Evolutionary conservation across 176 grass and related monocot genomes (phyloP).

Genomic region (Aegilops speltoides): DNA sequence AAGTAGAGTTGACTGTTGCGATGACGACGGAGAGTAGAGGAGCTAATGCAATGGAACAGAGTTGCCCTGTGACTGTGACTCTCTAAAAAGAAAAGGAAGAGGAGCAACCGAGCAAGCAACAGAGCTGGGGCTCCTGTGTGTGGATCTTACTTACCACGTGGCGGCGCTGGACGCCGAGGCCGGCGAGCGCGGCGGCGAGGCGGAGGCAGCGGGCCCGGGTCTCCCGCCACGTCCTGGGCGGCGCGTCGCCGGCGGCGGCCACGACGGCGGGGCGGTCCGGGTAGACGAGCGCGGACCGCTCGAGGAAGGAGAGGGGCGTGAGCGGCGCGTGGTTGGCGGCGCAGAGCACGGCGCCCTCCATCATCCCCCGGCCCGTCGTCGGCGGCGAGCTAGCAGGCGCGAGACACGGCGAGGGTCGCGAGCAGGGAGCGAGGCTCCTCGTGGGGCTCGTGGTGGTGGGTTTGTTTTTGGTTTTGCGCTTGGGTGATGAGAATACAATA

Average conservation of each 20-base stretch:
- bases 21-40: no score
- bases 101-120: no score
- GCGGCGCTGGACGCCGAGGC: conserved; percentile 54
- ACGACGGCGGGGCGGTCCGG: conserved; percentile 46
- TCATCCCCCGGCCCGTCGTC: not conserved
- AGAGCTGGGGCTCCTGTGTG: no score
- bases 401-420: not conserved
- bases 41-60: no score
- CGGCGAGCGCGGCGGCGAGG: conserved; percentile 67
- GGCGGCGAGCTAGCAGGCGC: not conserved
- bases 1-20: not conserved
- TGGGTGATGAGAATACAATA: not conserved
- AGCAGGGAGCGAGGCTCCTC: not conserved
- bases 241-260: conserved; percentile 1
- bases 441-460: not conserved
- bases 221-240: conserved; percentile 55
- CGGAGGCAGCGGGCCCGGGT: conserved; percentile 66
- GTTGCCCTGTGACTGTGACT: no score
- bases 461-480: not conserved
- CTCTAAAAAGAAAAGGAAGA: no score
- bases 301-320: conserved; percentile 80
- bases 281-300: conserved; percentile 76
- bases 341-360: conserved; percentile 72
- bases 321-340: conserved; percentile 85
- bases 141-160: conserved; percentile 52